Percentiles rank a stretch among this genome's conserved stretches.
phyloP scores from a whole-genome alignment of 495 filamentous ascomycete species.

The Hyaloscypha bicolor region DNA sequence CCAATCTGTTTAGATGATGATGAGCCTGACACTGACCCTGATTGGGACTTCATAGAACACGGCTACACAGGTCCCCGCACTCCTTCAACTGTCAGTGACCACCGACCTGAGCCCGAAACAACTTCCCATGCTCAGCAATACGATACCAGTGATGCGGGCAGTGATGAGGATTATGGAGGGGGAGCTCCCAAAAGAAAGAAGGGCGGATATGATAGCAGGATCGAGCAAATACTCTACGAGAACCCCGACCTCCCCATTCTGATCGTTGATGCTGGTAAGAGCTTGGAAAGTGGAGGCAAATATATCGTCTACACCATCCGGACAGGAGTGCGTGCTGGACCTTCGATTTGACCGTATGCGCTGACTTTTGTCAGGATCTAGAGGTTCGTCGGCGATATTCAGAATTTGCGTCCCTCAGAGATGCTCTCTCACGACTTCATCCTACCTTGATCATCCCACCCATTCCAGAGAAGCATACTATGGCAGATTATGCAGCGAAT shows the following conservation, averaged over 20 bases:
- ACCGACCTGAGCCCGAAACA: constrained; percentile 27
- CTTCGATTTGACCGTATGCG: not conserved
- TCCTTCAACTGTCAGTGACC: constrained; percentile 28
- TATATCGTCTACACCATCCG: constrained; percentile 97
- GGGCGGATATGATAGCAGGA: constrained; percentile 87
- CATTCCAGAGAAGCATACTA: constrained; percentile 97
- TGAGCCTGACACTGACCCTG: constrained; percentile 42
- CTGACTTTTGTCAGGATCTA: constrained; percentile 64
- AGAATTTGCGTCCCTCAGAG: constrained; percentile 90
- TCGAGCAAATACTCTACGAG: constrained; percentile 96
- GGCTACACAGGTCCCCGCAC: constrained; percentile 30
- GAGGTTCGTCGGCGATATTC: constrained; percentile 95
- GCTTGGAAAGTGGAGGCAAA: constrained; percentile 80
- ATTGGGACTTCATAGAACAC: constrained; percentile 46
- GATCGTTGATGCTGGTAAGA: constrained; percentile 95
- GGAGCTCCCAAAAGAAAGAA: constrained; percentile 66
- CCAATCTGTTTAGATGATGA: constrained; percentile 34
- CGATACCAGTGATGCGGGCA: constrained; percentile 53
- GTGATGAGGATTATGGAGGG: constrained; percentile 55
- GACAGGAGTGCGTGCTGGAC: constrained; percentile 70
- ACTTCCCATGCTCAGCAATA: constrained; percentile 35
- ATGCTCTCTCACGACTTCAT: constrained; percentile 85
- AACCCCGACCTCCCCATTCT: constrained; percentile 85
- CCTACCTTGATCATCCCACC: constrained; percentile 94
- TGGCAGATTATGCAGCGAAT: constrained; percentile 97